These are phyloP conservation scores for Poterioochromonas sp. DNA, from an alignment of 352 stramenopile genomes.

Conservation along the genomic window DNA sequence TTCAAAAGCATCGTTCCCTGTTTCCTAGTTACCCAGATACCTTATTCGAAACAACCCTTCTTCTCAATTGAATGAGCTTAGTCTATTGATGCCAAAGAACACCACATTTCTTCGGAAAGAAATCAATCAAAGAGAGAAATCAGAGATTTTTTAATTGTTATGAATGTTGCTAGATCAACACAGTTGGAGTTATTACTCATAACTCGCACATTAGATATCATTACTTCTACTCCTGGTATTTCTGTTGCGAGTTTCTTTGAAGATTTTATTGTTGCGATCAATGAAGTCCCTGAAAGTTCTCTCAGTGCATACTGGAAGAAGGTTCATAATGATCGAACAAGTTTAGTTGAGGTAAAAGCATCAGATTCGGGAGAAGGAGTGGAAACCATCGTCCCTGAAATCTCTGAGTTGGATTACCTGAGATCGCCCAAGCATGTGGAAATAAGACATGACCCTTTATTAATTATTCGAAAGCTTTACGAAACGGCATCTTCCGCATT, in stretches of 20 bases:
- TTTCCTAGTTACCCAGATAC: too few species aligned
- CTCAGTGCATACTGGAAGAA: background rate
- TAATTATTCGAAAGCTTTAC: background rate
- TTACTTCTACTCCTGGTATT: background rate
- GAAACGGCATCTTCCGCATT: background rate
- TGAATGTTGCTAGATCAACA: background rate
- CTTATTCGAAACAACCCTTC: too few species aligned
- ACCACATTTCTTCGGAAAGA: too few species aligned
- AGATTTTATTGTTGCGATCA: background rate
- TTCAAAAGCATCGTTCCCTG: too few species aligned
- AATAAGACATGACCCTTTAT: background rate
- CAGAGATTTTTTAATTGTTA: too few species aligned
- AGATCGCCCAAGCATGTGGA: background rate
- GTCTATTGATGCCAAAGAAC: too few species aligned
- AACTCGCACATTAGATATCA: background rate
- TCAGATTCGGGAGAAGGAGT: background rate
- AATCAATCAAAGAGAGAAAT: too few species aligned
- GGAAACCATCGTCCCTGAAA: background rate
- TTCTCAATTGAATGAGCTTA: too few species aligned
- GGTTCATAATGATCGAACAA: background rate
- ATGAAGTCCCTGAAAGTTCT: background rate
- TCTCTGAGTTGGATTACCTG: background rate
- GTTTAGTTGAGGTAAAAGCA: background rate
- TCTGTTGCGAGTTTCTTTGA: background rate
- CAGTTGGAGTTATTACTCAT: conserved; percentile 2